Evolutionary conservation across 2,329 filamentous ascomycete genomes (phyloP).

Genomic region (Stachybotrys elegans): DNA sequence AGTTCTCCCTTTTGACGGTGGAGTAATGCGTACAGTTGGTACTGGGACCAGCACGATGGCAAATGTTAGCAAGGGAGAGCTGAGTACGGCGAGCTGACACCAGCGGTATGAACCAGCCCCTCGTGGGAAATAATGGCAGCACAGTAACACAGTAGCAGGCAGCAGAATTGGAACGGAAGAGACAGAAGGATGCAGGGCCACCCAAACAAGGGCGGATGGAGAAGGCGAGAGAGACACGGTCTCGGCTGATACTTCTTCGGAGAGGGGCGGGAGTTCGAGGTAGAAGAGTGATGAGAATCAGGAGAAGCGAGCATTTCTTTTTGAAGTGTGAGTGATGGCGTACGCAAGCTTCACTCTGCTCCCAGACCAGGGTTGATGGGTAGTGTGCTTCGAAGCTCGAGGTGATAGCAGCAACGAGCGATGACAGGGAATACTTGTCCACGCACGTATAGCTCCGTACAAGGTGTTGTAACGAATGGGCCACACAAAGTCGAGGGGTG

Average conservation of each 20-base stretch:
- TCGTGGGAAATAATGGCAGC: slow-evolving; percentile 8
- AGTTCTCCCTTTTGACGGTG: neutral
- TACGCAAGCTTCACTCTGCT: slow-evolving; percentile 25
- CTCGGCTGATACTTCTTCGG: slow-evolving; percentile 17
- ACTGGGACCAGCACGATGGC: slow-evolving; percentile 15
- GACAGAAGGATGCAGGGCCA: neutral
- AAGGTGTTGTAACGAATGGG: no score
- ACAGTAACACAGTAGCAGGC: slow-evolving; percentile 13
- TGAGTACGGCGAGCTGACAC: slow-evolving; percentile 1
- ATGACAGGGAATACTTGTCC: no score
- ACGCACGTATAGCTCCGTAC: no score
- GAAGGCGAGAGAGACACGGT: slow-evolving; percentile 21
- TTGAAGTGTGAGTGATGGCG: slow-evolving; percentile 20
- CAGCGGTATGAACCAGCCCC: slow-evolving; percentile 1
- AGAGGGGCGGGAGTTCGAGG: slow-evolving; percentile 14
- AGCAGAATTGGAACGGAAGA: slow-evolving; percentile 13
- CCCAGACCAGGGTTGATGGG: slow-evolving; percentile 20
- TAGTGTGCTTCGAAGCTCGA: slow-evolving; percentile 17
- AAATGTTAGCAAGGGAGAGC: slow-evolving; percentile 12
- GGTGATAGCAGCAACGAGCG: slow-evolving; percentile 6
- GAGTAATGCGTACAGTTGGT: neutral
- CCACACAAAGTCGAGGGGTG: no score
- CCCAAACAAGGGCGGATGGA: slow-evolving; percentile 11
- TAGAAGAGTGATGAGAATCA: slow-evolving; percentile 20
- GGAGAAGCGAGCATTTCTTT: slow-evolving; percentile 26